Evolutionary conservation across 2,329 filamentous ascomycete species (phyloP).

Genomic region (Graphilbum ipis-grandicollis): DNA sequence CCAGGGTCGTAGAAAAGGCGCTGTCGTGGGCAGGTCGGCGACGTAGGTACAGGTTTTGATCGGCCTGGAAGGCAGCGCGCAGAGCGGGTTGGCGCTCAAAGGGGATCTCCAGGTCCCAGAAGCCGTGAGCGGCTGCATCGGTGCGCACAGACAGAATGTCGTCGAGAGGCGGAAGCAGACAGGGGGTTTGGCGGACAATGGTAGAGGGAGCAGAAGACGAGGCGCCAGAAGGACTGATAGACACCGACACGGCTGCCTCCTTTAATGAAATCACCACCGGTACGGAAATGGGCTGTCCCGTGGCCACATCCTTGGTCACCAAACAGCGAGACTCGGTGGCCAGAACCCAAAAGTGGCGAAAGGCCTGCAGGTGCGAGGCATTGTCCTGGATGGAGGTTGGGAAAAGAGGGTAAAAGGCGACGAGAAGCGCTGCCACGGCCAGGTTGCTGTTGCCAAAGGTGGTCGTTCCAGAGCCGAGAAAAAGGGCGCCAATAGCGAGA

Average conservation of each 20-base stretch:
- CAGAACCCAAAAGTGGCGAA: conserved; percentile 93
- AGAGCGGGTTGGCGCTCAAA: conserved; percentile 48
- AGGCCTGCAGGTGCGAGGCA: conserved; percentile 83
- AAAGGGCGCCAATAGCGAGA: conserved; percentile 77
- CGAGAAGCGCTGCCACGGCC: conserved; percentile 69
- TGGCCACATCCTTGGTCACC: conserved; percentile 73
- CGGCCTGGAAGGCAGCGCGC: conserved; percentile 43
- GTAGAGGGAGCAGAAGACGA: conserved; percentile 9
- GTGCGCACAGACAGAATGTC: conserved; percentile 42
- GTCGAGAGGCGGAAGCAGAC: conserved; percentile 45
- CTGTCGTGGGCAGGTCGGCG: conserved; percentile 50
- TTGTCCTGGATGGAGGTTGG: conserved; percentile 85
- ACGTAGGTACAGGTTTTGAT: conserved; percentile 60
- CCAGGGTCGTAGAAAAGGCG: conserved; percentile 56
- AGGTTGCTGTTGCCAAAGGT: conserved; percentile 82
- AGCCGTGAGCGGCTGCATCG: conserved; percentile 43
- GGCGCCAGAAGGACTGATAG: no score
- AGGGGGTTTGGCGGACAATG: conserved; percentile 32
- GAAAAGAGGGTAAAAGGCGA: conserved; percentile 89
- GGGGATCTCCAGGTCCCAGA: conserved; percentile 70
- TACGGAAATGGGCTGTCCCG: conserved; percentile 59
- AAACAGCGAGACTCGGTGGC: conserved; percentile 82
- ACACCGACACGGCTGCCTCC: neutral
- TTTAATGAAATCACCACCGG: conserved; percentile 50
- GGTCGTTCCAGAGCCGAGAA: conserved; percentile 80